phyloP scores from a whole-genome alignment of 148 eudicot genomes.

The Vaccinium corymbosum region DNA sequence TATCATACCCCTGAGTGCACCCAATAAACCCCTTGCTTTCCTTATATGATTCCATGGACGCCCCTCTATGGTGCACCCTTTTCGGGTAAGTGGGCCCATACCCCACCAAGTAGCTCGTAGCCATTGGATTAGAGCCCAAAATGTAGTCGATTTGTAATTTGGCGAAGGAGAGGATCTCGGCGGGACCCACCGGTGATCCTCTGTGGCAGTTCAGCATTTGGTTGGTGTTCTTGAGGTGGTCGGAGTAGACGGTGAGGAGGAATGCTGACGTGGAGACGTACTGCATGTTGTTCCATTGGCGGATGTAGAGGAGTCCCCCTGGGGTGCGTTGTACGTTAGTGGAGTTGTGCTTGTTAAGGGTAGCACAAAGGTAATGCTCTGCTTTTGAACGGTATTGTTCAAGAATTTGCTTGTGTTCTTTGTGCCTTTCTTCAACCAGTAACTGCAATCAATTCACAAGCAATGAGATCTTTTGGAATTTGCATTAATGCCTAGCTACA shows the following conservation, averaged over 20 bases:
- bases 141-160: conserved; percentile 72
- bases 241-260: conserved; percentile 59
- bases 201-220: conserved; percentile 35
- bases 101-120: conserved; percentile 76
- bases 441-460: conserved; percentile 34
- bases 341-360: conserved; percentile 52
- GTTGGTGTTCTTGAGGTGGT: conserved; percentile 38
- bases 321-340: conserved; percentile 63
- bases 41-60: conserved; percentile 66
- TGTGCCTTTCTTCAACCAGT: conserved; percentile 35
- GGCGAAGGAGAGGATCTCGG: conserved; percentile 44
- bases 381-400: conserved; percentile 55
- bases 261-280: conserved; percentile 66
- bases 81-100: conserved; percentile 54
- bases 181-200: conserved; percentile 18
- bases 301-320: conserved; percentile 66
- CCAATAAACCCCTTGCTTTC: conserved; percentile 76
- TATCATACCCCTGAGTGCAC: conserved; percentile 86
- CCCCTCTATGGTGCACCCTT: conserved; percentile 85
- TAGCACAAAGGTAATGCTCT: conserved; percentile 62
- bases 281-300: conserved; percentile 98
- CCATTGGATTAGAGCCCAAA: conserved; percentile 74
- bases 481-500: too few relatives aligned
- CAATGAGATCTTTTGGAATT: background rate
- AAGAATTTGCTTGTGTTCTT: conserved; percentile 32